Conservation (phyloP, 176 grass and related monocot species). For the Cenchrus purpureus region DNA sequence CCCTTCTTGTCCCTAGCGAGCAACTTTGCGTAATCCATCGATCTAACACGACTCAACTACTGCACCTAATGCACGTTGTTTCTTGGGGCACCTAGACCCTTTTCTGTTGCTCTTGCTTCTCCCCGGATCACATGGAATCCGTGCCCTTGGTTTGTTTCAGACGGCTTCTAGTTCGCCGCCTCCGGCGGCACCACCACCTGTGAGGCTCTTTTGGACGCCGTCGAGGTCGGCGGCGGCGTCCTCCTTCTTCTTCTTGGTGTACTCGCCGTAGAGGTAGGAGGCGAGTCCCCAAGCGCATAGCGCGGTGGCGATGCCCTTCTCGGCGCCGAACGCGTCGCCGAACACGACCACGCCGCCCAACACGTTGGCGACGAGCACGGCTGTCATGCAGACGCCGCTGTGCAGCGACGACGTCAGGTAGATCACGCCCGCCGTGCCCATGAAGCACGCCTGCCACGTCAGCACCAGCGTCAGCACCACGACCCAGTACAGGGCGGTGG, state of each 20-base stretch:
- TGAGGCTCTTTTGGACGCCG: conserved; percentile 5
- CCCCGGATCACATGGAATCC: conserved; percentile 16
- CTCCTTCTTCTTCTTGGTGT: conserved; percentile 47
- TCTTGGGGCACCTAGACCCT: conserved; percentile 21
- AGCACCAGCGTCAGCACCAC: conserved; percentile 54
- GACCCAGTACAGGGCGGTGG: conserved; percentile 56
- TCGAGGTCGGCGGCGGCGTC: background rate
- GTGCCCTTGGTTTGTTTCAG: conserved; percentile 10
- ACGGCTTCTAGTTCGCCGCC: conserved; percentile 26
- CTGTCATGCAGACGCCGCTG: conserved; percentile 88
- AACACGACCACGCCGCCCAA: conserved; percentile 70
- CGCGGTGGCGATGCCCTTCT: conserved; percentile 72
- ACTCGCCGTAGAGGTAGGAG: conserved; percentile 89
- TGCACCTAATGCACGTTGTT: conserved; percentile 35
- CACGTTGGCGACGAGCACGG: conserved; percentile 73
- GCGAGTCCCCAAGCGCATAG: conserved; percentile 83
- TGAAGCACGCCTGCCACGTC: conserved; percentile 94
- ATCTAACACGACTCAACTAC: conserved; percentile 39
- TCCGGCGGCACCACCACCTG: background rate
- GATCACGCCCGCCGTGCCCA: conserved; percentile 87
- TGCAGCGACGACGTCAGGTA: conserved; percentile 83
- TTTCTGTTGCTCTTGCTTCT: conserved; percentile 12
- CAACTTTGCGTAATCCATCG: conserved; percentile 27
- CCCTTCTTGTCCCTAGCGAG: conserved; percentile 5
- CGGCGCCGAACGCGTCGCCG: conserved; percentile 72